Evolutionary conservation across 2,329 filamentous ascomycete species (phyloP).

Genomic region (Arthrobotrys sphaeroides): DNA sequence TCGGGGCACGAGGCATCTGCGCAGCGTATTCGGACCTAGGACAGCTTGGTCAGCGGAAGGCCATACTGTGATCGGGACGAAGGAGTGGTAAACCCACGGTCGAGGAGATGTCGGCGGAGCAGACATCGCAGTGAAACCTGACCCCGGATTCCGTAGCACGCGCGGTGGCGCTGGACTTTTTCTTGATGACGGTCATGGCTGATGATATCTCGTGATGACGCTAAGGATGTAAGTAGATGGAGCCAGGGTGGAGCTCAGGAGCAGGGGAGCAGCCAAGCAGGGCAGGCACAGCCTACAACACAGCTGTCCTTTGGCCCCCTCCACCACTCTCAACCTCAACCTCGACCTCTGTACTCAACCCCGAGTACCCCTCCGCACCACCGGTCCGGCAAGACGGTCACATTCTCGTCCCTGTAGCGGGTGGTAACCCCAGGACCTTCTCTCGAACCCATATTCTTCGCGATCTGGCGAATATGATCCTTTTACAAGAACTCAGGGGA

Average conservation of each 20-base stretch:
- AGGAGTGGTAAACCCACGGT: conserved; percentile 73
- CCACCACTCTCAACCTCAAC: background rate
- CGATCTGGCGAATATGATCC: conserved; percentile 44
- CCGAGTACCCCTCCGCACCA: too few species aligned
- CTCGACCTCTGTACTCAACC: too few species aligned
- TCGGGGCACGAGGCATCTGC: conserved; percentile 84
- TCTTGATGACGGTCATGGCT: conserved; percentile 90
- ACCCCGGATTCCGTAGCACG: conserved; percentile 82
- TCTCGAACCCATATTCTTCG: background rate
- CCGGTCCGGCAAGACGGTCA: background rate
- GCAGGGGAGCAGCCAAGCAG: background rate
- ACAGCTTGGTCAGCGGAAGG: background rate
- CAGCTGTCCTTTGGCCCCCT: conserved; percentile 8
- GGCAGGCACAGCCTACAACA: background rate
- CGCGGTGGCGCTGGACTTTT: conserved; percentile 68
- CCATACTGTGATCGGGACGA: background rate
- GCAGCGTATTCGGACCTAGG: conserved; percentile 90
- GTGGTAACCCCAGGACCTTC: background rate
- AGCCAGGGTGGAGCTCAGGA: background rate
- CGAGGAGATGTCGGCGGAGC: conserved; percentile 94
- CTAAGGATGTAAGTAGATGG: too few species aligned
- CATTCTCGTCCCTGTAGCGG: background rate
- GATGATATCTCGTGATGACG: conserved; percentile 1
- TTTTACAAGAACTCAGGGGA: conserved; percentile 30
- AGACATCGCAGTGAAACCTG: conserved; percentile 97